Conservation (phyloP, 225 moss, liverwort and hornwort species). For the Physcomitrium patens region DNA sequence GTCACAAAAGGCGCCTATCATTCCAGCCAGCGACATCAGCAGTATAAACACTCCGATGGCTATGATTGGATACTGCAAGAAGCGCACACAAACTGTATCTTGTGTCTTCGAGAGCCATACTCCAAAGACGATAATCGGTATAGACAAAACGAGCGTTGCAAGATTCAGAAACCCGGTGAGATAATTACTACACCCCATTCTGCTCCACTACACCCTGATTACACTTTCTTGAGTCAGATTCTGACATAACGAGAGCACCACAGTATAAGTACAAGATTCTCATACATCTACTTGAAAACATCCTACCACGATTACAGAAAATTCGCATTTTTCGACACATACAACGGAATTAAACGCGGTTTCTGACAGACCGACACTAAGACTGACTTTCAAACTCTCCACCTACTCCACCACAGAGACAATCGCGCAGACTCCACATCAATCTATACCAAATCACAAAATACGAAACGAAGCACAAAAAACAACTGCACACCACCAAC, state of each 20-base stretch:
- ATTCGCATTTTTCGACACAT: too few species aligned
- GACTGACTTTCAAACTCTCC: too few species aligned
- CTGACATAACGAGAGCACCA: conserved; percentile 14
- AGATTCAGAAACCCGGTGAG: conserved; percentile 70
- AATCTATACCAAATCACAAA: too few species aligned
- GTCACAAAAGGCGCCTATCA: conserved; percentile 76
- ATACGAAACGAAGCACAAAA: too few species aligned
- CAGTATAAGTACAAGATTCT: neutral
- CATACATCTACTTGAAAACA: neutral
- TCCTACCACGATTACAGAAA: too few species aligned
- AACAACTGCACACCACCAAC: too few species aligned
- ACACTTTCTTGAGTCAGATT: neutral
- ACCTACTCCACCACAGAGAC: too few species aligned
- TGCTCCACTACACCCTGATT: conserved; percentile 5
- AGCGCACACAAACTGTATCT: conserved; percentile 70
- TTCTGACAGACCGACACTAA: too few species aligned
- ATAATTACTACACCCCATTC: conserved; percentile 68
- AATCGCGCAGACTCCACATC: too few species aligned
- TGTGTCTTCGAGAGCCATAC: conserved; percentile 78
- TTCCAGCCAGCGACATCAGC: conserved; percentile 74
- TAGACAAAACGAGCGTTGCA: conserved; percentile 53
- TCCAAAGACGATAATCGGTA: conserved; percentile 79
- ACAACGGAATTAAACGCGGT: too few species aligned
- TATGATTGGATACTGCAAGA: conserved; percentile 89
- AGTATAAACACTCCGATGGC: conserved; percentile 74